These are phyloP conservation scores for Boechera stricta DNA, from an alignment of 345 rosid genomes.

Conservation along the genomic window DNA sequence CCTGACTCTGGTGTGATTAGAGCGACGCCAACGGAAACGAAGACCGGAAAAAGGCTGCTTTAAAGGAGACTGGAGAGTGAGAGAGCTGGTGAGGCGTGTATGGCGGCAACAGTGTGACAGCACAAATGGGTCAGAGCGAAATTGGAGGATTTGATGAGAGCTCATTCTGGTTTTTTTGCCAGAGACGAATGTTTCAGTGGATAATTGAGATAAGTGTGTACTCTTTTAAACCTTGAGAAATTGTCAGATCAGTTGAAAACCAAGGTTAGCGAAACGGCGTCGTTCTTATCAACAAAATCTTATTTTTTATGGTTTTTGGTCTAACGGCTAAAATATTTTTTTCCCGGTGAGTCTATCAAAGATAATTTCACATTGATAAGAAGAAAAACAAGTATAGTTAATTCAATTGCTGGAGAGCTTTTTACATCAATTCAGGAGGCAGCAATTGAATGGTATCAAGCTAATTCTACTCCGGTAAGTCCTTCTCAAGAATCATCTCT, in stretches of 20 bases:
- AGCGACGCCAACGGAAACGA: conserved; percentile 25
- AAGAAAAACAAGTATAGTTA: too few relatives aligned
- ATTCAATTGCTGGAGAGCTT: too few relatives aligned
- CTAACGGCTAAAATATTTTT: too few relatives aligned
- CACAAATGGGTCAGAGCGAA: conserved; percentile 44
- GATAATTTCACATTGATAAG: too few relatives aligned
- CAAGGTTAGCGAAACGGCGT: neutral
- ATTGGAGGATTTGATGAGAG: conserved; percentile 41
- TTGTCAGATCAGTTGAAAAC: conserved; percentile 1
- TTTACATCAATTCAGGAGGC: too few relatives aligned
- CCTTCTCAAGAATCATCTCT: too few relatives aligned
- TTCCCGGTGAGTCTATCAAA: too few relatives aligned
- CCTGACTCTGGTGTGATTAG: conserved; percentile 30
- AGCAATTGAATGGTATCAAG: too few relatives aligned
- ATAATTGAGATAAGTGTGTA: conserved; percentile 33
- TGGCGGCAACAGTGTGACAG: conserved; percentile 37
- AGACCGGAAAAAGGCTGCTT: conserved; percentile 38
- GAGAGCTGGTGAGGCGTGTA: conserved; percentile 9
- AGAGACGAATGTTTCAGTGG: conserved; percentile 31
- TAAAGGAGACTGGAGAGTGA: conserved; percentile 31
- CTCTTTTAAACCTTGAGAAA: conserved; percentile 25
- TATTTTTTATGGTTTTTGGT: too few relatives aligned
- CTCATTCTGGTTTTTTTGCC: conserved; percentile 40
- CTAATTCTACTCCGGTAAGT: too few relatives aligned
- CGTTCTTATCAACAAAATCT: neutral